A percentile compares a stretch with the other conserved stretches of the same genome.
Conservation (phyloP, 1,139 yeast species). For the Blastobotrys ciferrii region DNA sequence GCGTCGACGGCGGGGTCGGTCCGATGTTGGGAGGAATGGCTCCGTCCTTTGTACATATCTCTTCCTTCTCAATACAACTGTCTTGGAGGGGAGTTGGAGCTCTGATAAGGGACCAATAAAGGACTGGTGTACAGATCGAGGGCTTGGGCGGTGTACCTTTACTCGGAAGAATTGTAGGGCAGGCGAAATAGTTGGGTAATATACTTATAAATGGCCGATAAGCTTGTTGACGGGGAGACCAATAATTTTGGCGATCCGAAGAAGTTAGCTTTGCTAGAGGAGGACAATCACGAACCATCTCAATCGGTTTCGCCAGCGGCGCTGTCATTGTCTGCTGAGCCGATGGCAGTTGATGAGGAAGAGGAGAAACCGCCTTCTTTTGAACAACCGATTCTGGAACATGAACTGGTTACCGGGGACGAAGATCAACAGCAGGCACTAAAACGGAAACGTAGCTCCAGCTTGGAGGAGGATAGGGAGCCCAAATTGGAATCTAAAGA, state of each 20-base stretch:
- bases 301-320: slow-evolving; percentile 7
- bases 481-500: slow-evolving; percentile 4
- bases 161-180: no score
- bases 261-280: neutral
- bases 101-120: neutral
- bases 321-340: slow-evolving; percentile 5
- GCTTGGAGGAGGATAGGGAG: neutral
- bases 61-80: neutral
- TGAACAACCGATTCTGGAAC: slow-evolving; percentile 4
- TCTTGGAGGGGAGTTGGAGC: neutral
- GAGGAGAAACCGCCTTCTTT: slow-evolving; percentile 5
- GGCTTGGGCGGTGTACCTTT: no score
- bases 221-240: neutral
- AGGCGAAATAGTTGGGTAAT: no score
- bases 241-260: neutral
- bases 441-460: slow-evolving; percentile 1
- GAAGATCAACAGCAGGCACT: neutral
- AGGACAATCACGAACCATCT: neutral
- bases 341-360: slow-evolving; percentile 2
- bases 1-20: neutral
- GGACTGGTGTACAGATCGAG: no score
- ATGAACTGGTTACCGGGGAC: neutral
- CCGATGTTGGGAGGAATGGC: neutral
- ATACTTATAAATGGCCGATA: neutral
- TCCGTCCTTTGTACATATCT: neutral